These are phyloP conservation scores for Venturia asperata DNA, from an alignment of 2,329 filamentous ascomycete genomes.

Conservation along the genomic window DNA sequence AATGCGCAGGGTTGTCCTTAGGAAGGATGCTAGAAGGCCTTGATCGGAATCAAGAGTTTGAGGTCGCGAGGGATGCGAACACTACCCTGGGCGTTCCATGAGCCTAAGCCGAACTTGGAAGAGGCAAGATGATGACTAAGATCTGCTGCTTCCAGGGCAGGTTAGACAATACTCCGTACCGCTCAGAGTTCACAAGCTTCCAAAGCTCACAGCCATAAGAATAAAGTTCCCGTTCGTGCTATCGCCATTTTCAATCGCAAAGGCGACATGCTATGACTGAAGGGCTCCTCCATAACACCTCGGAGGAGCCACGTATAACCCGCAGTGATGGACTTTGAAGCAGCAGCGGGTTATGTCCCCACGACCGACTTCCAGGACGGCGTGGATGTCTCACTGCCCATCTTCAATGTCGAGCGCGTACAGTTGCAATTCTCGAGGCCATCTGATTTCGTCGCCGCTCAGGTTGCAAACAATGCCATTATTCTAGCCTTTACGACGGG, in stretches of 20 bases:
- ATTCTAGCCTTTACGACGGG: conserved; percentile 87
- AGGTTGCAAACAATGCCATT: conserved; percentile 95
- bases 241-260: background rate
- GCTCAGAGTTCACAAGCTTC: background rate
- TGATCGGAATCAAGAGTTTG: no score
- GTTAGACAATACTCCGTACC: background rate
- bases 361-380: conserved; percentile 55
- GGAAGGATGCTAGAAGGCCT: no score
- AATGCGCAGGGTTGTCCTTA: no score
- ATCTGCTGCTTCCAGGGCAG: no score
- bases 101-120: background rate
- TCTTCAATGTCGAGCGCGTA: conserved; percentile 90
- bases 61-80: no score
- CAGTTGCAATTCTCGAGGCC: conserved; percentile 91
- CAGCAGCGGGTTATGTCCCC: conserved; percentile 64
- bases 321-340: conserved; percentile 22
- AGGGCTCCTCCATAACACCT: conserved; percentile 3
- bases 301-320: conserved; percentile 1
- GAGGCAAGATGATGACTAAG: conserved; percentile 3
- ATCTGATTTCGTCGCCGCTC: conserved; percentile 90
- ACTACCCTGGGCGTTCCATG: no score
- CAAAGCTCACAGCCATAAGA: background rate
- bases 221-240: background rate
- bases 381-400: conserved; percentile 62
- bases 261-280: background rate